These are phyloP conservation scores for Vachellia pachyceras DNA, from an alignment of 306 rosid genomes.

Conservation along the genomic window DNA sequence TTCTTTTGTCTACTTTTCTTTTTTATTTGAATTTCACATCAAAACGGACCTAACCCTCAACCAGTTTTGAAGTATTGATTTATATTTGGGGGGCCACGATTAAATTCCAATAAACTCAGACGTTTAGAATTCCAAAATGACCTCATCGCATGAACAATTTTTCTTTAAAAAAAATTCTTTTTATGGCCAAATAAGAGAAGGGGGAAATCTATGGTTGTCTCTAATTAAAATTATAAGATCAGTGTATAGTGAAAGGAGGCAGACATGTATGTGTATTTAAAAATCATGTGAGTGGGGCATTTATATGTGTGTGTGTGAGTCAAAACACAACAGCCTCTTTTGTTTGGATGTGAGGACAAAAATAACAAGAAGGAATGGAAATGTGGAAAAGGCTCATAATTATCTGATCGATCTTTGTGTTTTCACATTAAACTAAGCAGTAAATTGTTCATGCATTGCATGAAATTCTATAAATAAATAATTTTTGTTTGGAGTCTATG, in stretches of 20 bases:
- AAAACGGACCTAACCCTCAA: conserved; percentile 29
- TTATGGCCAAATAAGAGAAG: neutral
- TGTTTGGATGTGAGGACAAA: neutral
- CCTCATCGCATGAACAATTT: neutral
- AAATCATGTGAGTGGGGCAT: neutral
- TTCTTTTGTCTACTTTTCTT: neutral
- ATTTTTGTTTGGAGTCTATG: no score
- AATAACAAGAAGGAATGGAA: neutral
- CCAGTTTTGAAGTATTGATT: neutral
- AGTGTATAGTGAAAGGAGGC: neutral
- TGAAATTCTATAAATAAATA: neutral
- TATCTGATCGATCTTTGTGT: neutral
- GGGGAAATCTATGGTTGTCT: neutral
- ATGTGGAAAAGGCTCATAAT: neutral
- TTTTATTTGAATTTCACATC: neutral
- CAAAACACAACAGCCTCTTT: conserved; percentile 6
- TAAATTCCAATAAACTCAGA: neutral
- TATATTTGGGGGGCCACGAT: conserved; percentile 8
- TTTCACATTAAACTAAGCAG: neutral
- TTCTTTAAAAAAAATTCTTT: neutral
- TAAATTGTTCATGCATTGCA: neutral
- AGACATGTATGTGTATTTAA: neutral
- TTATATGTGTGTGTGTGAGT: neutral
- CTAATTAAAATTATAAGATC: neutral
- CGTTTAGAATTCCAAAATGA: neutral